Base-by-base conservation (phyloP, 768 basidiomycete species). In the Phallus indusiatus region DNA sequence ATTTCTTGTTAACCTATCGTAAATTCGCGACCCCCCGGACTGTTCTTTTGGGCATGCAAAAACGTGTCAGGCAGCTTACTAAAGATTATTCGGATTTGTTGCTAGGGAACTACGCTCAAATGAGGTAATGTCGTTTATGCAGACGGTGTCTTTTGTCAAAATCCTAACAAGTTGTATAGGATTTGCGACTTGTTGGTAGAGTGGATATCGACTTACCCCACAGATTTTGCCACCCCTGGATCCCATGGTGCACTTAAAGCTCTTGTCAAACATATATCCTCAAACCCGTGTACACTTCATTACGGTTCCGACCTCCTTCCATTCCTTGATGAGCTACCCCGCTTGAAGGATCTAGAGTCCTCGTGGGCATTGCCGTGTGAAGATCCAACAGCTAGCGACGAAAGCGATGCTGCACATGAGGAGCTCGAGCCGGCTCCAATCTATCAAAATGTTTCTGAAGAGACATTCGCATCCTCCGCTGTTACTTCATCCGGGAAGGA, bases 51-150 rank as follows among this genome's bases (percentile, higher is more conserved):
- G 86, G 88, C 5, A 90, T 94, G 86, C 88, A 91, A 70, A 88
- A 90, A 67, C 83, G 88, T 51, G 86, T 92, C 80, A 81, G 86
- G 35, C 82, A 85, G 63, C 74, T 93, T 14, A 85, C 87, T 66
- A 80, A 80, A 56, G 81, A 85, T 17, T 78, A 80, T 12, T 82
- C 82, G 7, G 89, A 93, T 73, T 86, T 86, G 0, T 85, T 91
- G 82, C 87, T 92, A 71, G 88, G 88, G 8, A 87, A 84, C 65
- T 92, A 85, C 70, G 89, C 88, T 7, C 90, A 93, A 68, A 90
- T 92, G 88, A 82, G 85, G 90, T 89, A 64, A n/a, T 24, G 69
- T 34, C 20, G n/a, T 57, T 21, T 34, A 20, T 47, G 48, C 64
- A 61, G n/a, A 22, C 55, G 52, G n/a, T n/a, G n/a, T n/a, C 56